These are phyloP conservation scores for Chaetomium tenue DNA, from an alignment of 495 filamentous ascomycete species.

Conservation along the genomic window DNA sequence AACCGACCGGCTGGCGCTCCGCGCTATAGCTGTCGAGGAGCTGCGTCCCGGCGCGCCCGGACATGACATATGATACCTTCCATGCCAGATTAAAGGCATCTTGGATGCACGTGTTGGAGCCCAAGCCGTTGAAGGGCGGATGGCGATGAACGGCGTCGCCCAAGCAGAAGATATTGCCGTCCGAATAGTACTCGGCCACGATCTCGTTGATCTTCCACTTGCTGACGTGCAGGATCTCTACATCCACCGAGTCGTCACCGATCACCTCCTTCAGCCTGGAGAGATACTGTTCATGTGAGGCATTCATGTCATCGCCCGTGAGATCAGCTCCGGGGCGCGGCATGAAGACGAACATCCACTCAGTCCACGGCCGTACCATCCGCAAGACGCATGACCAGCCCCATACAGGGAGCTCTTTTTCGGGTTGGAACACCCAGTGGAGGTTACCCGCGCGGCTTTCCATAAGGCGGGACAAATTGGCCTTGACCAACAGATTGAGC, in stretches of 20 bases:
- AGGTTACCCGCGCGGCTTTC: conserved; percentile 53
- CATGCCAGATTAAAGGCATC: conserved; percentile 53
- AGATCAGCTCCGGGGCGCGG: conserved; percentile 35
- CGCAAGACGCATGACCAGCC: conserved; percentile 38
- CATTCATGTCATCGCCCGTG: conserved; percentile 33
- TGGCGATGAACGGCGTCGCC: conserved; percentile 52
- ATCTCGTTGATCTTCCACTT: conserved; percentile 48
- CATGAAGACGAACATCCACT: conserved; percentile 49
- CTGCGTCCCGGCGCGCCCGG: conserved; percentile 30
- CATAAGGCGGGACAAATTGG: conserved; percentile 53
- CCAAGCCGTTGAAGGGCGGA: conserved; percentile 49
- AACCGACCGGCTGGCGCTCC: conserved; percentile 47
- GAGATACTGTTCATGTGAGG: conserved; percentile 40
- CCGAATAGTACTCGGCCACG: conserved; percentile 42
- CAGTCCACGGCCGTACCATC: conserved; percentile 46
- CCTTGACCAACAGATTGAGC: conserved; percentile 54
- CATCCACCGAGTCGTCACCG: conserved; percentile 46
- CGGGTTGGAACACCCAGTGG: conserved; percentile 50
- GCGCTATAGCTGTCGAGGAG: conserved; percentile 38
- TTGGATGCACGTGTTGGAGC: conserved; percentile 50
- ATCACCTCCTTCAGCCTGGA: conserved; percentile 48
- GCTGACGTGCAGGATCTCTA: conserved; percentile 39
- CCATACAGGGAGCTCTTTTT: conserved; percentile 38
- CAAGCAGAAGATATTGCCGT: conserved; percentile 44
- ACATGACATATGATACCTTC: conserved; percentile 46